Percentiles rank a stretch among this genome's conserved stretches.
Conservation (phyloP, 768 basidiomycete species). For the Pisolithus orientalis region DNA sequence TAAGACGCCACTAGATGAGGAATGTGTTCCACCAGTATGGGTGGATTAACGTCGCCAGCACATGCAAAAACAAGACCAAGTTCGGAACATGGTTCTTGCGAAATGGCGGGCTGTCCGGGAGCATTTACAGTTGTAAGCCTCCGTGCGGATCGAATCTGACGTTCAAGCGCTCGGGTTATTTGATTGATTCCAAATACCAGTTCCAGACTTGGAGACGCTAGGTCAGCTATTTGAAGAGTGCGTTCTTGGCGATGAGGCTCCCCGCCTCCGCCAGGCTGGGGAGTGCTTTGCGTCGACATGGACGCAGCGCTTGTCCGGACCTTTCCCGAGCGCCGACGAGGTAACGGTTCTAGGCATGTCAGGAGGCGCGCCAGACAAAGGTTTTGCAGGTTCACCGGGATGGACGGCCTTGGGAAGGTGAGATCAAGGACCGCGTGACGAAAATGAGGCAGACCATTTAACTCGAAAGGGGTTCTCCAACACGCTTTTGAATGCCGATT, state of each 20-base stretch:
- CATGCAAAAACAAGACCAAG: slow-evolving; percentile 57
- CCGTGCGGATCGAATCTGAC: slow-evolving; percentile 35
- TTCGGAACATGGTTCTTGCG: slow-evolving; percentile 7
- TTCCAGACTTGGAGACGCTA: slow-evolving; percentile 33
- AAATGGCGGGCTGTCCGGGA: not conserved
- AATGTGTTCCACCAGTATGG: slow-evolving; percentile 65
- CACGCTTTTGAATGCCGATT: slow-evolving; percentile 61
- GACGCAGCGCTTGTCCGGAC: too few species aligned
- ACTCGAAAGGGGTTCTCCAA: slow-evolving; percentile 69
- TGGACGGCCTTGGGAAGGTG: slow-evolving; percentile 45
- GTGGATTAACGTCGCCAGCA: slow-evolving; percentile 67
- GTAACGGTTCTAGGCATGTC: slow-evolving; percentile 44
- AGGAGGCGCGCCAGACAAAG: slow-evolving; percentile 45
- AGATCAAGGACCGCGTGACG: not conserved
- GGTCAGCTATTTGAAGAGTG: too few species aligned
- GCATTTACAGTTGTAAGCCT: slow-evolving; percentile 5
- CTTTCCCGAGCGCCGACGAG: slow-evolving; percentile 24
- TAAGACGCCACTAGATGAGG: slow-evolving; percentile 72
- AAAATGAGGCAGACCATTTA: slow-evolving; percentile 44
- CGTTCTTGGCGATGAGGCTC: too few species aligned
- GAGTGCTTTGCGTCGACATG: too few species aligned
- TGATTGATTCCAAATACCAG: slow-evolving; percentile 69
- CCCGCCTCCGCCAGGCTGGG: too few species aligned
- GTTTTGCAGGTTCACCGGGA: slow-evolving; percentile 61
- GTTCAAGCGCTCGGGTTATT: slow-evolving; percentile 70